phyloP scores from a whole-genome alignment of 2,329 filamentous ascomycete genomes.

The Ceratocystiopsis sp. region DNA sequence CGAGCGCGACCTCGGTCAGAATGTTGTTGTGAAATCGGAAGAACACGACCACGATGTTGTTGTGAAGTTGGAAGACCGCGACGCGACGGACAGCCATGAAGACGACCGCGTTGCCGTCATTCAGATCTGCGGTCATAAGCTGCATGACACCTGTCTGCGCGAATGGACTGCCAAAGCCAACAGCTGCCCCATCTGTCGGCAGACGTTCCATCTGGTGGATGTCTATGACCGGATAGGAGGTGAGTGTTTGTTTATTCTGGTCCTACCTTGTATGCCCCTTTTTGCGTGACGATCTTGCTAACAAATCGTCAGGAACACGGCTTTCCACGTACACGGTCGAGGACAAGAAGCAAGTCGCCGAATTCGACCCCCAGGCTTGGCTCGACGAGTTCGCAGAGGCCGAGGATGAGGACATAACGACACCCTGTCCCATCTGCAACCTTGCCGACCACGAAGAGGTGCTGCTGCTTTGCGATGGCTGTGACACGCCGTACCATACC shows the following conservation, averaged over 20 bases:
- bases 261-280: neutral
- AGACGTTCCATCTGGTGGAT: slow-evolving; percentile 77
- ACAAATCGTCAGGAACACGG: slow-evolving; percentile 27
- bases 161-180: slow-evolving; percentile 96
- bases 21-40: neutral
- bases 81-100: slow-evolving; percentile 8
- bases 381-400: slow-evolving; percentile 56
- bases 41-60: too few species aligned
- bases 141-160: slow-evolving; percentile 83
- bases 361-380: slow-evolving; percentile 65
- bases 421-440: slow-evolving; percentile 74
- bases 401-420: slow-evolving; percentile 52
- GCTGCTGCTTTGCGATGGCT: slow-evolving; percentile 79
- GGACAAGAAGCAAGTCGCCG: slow-evolving; percentile 77
- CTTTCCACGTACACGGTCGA: slow-evolving; percentile 48
- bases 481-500: slow-evolving; percentile 78
- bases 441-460: slow-evolving; percentile 66
- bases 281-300: neutral
- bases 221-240: slow-evolving; percentile 67
- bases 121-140: slow-evolving; percentile 70
- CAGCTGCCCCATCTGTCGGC: slow-evolving; percentile 92
- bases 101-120: slow-evolving; percentile 38
- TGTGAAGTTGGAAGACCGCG: too few species aligned
- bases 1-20: neutral
- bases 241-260: slow-evolving; percentile 17